These are phyloP conservation scores for Phytophthora fragariae DNA, from an alignment of 352 stramenopile species.

Conservation along the genomic window DNA sequence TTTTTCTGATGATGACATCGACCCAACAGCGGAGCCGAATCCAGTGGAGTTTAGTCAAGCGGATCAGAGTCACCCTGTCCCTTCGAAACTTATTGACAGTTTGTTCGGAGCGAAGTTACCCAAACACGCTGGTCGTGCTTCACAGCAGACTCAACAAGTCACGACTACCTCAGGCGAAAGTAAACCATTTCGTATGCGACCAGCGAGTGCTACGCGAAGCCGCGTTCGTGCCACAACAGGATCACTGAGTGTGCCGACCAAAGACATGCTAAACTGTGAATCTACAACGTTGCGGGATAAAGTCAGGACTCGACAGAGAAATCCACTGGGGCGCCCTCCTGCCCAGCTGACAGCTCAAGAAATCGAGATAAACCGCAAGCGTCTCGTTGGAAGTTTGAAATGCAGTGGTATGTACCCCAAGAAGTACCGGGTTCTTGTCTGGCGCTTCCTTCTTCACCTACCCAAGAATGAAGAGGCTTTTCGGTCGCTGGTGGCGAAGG, in stretches of 20 bases:
- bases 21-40: conserved; percentile 8
- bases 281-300: conserved; percentile 22
- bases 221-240: conserved; percentile 11
- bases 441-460: conserved; percentile 84
- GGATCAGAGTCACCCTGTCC: conserved; percentile 46
- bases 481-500: conserved; percentile 73
- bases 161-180: neutral
- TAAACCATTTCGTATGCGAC: conserved; percentile 8
- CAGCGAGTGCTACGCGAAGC: conserved; percentile 22
- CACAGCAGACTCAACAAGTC: conserved; percentile 21
- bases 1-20: conserved; percentile 15
- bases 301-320: conserved; percentile 16
- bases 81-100: conserved; percentile 76
- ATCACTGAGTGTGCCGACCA: conserved; percentile 19
- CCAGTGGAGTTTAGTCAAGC: neutral
- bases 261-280: conserved; percentile 7
- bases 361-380: conserved; percentile 68
- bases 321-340: conserved; percentile 17
- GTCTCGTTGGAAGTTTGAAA: conserved; percentile 68
- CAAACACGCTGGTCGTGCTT: conserved; percentile 13
- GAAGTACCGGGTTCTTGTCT: conserved; percentile 87
- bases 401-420: conserved; percentile 80
- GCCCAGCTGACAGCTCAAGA: conserved; percentile 45
- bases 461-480: conserved; percentile 89
- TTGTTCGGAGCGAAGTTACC: conserved; percentile 64